These are phyloP conservation scores for Galerina sulciceps DNA, from an alignment of 768 basidiomycete species.

Conservation along the genomic window DNA sequence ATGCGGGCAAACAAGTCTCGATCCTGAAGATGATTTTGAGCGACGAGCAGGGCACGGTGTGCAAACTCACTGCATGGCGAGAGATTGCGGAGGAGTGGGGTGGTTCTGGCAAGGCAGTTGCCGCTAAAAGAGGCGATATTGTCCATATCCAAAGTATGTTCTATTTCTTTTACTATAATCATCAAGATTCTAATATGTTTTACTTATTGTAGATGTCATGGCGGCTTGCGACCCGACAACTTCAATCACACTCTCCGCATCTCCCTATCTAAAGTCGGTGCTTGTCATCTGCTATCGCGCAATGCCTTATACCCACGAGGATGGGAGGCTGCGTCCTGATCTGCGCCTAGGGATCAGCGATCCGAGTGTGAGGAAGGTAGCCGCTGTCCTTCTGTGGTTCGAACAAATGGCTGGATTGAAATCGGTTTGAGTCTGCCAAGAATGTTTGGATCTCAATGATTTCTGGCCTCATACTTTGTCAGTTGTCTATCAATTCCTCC, in stretches of 20 bases:
- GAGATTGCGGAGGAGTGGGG: conserved; percentile 79
- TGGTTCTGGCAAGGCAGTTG: conserved; percentile 40
- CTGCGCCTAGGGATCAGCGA: conserved; percentile 73
- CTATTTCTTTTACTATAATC: conserved; percentile 1
- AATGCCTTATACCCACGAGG: conserved; percentile 66
- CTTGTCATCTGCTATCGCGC: conserved; percentile 80
- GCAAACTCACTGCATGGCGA: conserved; percentile 80
- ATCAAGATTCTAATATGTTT: background rate
- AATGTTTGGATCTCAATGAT: too few species aligned
- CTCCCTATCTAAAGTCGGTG: conserved; percentile 64
- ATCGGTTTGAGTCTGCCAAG: too few species aligned
- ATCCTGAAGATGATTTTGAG: conserved; percentile 74
- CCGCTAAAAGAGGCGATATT: conserved; percentile 72
- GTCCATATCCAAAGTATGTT: conserved; percentile 68
- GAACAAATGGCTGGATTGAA: conserved; percentile 69
- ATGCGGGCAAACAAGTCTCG: conserved; percentile 72
- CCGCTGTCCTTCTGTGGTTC: conserved; percentile 71
- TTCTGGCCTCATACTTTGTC: too few species aligned
- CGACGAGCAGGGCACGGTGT: conserved; percentile 70
- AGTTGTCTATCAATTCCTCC: too few species aligned
- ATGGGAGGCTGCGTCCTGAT: conserved; percentile 70
- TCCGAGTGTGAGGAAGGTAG: conserved; percentile 68
- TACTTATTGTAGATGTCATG: conserved; percentile 50
- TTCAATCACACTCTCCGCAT: conserved; percentile 64
- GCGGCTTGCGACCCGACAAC: conserved; percentile 47